These are phyloP conservation scores for Skeletonema grethae DNA, from an alignment of 108 stramenopile genomes.

Conservation along the genomic window DNA sequence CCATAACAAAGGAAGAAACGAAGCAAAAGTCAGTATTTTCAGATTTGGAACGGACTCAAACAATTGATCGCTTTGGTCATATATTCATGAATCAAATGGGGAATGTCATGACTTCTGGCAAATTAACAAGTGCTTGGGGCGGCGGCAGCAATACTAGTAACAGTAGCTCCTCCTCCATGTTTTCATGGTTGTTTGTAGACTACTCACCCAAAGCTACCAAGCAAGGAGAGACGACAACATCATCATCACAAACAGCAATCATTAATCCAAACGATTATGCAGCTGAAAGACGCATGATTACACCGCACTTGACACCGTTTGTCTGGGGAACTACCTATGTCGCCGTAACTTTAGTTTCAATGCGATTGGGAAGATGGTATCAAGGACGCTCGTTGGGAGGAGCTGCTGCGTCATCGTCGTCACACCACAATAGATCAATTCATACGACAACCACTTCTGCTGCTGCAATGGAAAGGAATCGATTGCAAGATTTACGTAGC, in stretches of 20 bases:
- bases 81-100: constrained; percentile 37
- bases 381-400: neutral
- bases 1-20: too few species aligned
- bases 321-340: constrained; percentile 30
- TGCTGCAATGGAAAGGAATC: neutral
- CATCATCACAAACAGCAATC: neutral
- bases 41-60: constrained; percentile 28
- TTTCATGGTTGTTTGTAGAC: neutral
- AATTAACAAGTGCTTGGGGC: constrained; percentile 30
- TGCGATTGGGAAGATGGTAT: constrained; percentile 38
- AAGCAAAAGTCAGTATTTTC: constrained; percentile 22
- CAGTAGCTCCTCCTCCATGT: neutral
- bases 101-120: constrained; percentile 27
- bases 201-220: neutral
- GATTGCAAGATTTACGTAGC: constrained; percentile 12
- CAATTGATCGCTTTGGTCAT: constrained; percentile 22
- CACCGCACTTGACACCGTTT: constrained; percentile 33
- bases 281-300: constrained; percentile 18
- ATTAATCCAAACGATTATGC: constrained; percentile 19
- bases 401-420: neutral
- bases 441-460: neutral
- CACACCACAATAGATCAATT: neutral
- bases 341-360: constrained; percentile 23
- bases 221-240: neutral
- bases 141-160: neutral